Evolutionary conservation across 495 filamentous ascomycete genomes (phyloP).

Genomic region (Lasiosphaeriaceae sp.): DNA sequence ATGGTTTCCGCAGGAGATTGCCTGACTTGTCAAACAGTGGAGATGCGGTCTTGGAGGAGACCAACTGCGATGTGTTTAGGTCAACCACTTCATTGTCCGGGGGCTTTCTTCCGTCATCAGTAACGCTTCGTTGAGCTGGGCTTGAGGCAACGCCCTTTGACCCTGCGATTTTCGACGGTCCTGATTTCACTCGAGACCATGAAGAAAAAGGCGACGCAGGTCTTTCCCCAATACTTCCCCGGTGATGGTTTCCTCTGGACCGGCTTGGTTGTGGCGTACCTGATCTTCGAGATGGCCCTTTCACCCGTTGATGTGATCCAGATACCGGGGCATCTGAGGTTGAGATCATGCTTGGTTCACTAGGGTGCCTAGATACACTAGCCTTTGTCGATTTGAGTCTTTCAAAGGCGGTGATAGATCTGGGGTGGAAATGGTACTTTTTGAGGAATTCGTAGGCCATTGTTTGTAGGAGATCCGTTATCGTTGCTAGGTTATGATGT

Average conservation of each 20-base stretch:
- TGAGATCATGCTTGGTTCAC: background rate
- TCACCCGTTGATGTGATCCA: background rate
- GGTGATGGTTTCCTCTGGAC: background rate
- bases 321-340: background rate
- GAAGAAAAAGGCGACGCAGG: conserved; percentile 46
- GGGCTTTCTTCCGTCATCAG: background rate
- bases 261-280: background rate
- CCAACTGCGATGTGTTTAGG: background rate
- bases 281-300: background rate
- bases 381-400: conserved; percentile 10
- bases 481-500: conserved; percentile 32
- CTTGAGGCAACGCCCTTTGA: conserved; percentile 4
- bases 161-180: conserved; percentile 6
- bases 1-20: conserved; percentile 33
- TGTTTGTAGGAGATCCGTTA: conserved; percentile 58
- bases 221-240: conserved; percentile 1
- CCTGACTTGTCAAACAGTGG: conserved; percentile 31
- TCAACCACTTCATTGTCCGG: background rate
- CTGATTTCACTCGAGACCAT: conserved; percentile 69
- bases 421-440: conserved; percentile 61
- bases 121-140: background rate
- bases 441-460: conserved; percentile 66
- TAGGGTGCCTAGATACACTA: background rate
- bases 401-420: conserved; percentile 21
- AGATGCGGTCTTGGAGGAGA: background rate